Conservation (phyloP, 768 basidiomycete genomes). For the Psilocybe tampanensis region DNA sequence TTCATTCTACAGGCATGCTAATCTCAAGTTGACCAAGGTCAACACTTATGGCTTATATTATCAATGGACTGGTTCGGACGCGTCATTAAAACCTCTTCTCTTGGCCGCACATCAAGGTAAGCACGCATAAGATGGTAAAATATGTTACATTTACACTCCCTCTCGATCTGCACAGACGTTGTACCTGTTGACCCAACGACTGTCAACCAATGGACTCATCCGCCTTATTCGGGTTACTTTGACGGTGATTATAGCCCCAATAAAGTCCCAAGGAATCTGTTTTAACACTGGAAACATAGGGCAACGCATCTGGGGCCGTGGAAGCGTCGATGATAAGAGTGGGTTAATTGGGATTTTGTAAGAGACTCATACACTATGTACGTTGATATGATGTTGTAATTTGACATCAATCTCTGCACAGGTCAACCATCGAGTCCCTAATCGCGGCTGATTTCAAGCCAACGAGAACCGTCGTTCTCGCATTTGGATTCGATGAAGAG, state of each 20-base stretch:
- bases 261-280: neutral
- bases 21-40: conserved; percentile 63
- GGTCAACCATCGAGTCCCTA: conserved; percentile 60
- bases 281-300: conserved; percentile 23
- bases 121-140: neutral
- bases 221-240: conserved; percentile 65
- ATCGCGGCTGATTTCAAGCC: conserved; percentile 67
- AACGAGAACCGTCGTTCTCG: conserved; percentile 58
- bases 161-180: conserved; percentile 47
- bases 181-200: conserved; percentile 67
- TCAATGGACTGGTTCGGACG: conserved; percentile 69
- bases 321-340: conserved; percentile 75
- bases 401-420: conserved; percentile 16
- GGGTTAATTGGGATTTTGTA: conserved; percentile 72
- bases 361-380: conserved; percentile 7
- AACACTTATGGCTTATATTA: conserved; percentile 79
- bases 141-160: neutral
- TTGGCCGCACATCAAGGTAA: conserved; percentile 70
- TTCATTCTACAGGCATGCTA: conserved; percentile 47
- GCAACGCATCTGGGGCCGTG: conserved; percentile 74
- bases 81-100: conserved; percentile 67
- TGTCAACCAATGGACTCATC: conserved; percentile 56
- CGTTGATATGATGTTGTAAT: neutral
- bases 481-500: conserved; percentile 83
- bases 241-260: conserved; percentile 42